phyloP scores from a whole-genome alignment of 371 early-diverging fungal genomes.

The Entomophthora muscae region DNA sequence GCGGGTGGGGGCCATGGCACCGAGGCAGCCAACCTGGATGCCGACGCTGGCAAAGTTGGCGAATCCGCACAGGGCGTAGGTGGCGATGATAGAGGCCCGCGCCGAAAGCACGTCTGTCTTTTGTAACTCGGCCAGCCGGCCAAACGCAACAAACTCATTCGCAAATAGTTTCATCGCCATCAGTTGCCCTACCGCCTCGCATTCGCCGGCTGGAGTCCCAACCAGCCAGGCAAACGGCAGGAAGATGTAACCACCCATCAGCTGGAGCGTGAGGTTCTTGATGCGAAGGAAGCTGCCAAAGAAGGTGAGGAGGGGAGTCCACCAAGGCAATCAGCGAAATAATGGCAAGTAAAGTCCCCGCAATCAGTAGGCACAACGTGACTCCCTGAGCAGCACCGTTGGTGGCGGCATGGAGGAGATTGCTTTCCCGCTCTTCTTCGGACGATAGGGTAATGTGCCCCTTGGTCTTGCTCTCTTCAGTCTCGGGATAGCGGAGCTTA shows the following conservation, averaged over 20 bases:
- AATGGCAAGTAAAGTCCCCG: conserved; percentile 55
- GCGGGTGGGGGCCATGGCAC: no score
- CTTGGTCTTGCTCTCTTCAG: conserved; percentile 52
- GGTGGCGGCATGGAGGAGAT: no score
- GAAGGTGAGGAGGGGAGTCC: no score
- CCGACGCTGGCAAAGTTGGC: no score
- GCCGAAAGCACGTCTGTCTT: conserved; percentile 4
- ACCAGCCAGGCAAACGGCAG: conserved; percentile 67
- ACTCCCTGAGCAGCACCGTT: conserved; percentile 78
- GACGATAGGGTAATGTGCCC: conserved; percentile 38
- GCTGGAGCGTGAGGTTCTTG: no score
- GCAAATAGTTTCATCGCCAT: no score
- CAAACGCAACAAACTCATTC: conserved; percentile 85
- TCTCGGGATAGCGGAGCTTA: no score
- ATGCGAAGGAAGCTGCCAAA: no score
- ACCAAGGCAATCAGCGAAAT: no score
- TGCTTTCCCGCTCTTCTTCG: conserved; percentile 40
- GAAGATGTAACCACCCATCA: conserved; percentile 61
- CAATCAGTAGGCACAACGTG: conserved; percentile 50
- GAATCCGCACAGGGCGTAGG: no score
- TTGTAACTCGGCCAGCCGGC: conserved; percentile 14
- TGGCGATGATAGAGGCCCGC: no score
- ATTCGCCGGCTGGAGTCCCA: conserved; percentile 45
- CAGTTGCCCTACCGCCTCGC: conserved; percentile 45
- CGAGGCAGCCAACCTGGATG: conserved; percentile 64